Evolutionary conservation across 176 grass and related monocot species (phyloP).

Genomic region (Thinopyrum elongatum): DNA sequence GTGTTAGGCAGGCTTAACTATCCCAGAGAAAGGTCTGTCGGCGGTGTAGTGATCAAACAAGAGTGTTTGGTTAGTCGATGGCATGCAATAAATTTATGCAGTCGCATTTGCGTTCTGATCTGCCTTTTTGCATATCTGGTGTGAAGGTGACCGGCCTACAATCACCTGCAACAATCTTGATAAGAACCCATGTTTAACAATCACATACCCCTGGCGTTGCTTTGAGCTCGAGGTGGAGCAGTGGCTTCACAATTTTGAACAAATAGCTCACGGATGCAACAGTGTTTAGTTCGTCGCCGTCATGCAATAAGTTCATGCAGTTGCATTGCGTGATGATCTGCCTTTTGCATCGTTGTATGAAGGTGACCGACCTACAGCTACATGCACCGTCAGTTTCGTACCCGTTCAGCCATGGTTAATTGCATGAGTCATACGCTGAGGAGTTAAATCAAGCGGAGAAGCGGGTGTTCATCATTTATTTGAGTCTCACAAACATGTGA

Average conservation of each 20-base stretch:
- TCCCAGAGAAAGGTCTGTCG: background rate
- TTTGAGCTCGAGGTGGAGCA: too few species aligned
- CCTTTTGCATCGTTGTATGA: background rate
- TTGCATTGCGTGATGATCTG: conserved; percentile 1
- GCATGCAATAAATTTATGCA: conserved; percentile 9
- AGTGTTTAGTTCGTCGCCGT: too few species aligned
- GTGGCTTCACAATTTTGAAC: too few species aligned
- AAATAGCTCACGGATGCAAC: too few species aligned
- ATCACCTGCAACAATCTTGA: too few species aligned
- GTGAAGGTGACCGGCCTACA: background rate
- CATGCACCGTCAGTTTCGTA: background rate
- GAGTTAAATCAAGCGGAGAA: background rate
- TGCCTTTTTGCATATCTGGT: background rate
- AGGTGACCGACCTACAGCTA: background rate
- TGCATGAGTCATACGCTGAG: background rate
- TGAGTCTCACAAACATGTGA: background rate
- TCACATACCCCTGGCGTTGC: too few species aligned
- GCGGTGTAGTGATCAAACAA: background rate
- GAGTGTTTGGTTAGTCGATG: background rate
- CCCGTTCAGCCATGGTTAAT: background rate
- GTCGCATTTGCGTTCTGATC: background rate
- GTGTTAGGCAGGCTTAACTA: too few species aligned
- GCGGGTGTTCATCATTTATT: background rate
- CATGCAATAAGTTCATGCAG: background rate
- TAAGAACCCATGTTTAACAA: too few species aligned